Evolutionary conservation across 345 rosid genomes (phyloP).

Genomic region (Rubroshorea leprosula): DNA sequence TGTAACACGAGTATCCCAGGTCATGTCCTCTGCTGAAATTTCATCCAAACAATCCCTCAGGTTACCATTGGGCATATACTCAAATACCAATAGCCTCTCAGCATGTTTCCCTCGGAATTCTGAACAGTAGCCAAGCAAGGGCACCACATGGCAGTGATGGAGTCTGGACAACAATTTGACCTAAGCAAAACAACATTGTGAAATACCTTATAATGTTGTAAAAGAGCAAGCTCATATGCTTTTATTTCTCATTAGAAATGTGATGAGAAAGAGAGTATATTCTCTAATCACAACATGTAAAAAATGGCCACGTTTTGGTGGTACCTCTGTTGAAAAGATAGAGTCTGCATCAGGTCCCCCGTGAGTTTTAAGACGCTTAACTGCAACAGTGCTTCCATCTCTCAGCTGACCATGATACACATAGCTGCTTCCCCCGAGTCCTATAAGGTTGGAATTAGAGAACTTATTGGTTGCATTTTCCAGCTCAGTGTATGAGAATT

Average conservation of each 20-base stretch:
- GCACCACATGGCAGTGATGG: slow-evolving; percentile 93
- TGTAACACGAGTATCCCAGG: slow-evolving; percentile 77
- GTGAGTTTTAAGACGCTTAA: slow-evolving; percentile 66
- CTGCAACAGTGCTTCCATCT: slow-evolving; percentile 76
- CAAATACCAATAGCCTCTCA: slow-evolving; percentile 83
- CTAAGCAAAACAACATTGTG: slow-evolving; percentile 34
- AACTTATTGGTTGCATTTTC: slow-evolving; percentile 75
- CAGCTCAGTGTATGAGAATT: slow-evolving; percentile 64
- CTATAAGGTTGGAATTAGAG: slow-evolving; percentile 63
- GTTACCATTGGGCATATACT: slow-evolving; percentile 73
- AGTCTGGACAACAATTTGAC: slow-evolving; percentile 79
- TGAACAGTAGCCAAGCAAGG: slow-evolving; percentile 81
- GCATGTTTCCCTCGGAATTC: slow-evolving; percentile 72
- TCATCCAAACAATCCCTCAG: slow-evolving; percentile 84
- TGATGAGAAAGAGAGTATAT: too few relatives aligned
- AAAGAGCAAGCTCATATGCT: too few relatives aligned
- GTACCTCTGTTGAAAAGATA: slow-evolving; percentile 72
- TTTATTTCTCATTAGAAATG: too few relatives aligned
- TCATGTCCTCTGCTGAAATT: slow-evolving; percentile 49
- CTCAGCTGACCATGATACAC: slow-evolving; percentile 81
- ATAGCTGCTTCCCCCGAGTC: slow-evolving; percentile 85
- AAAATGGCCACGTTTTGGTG: background rate
- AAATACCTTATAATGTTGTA: slow-evolving; percentile 4
- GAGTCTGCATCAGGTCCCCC: slow-evolving; percentile 58
- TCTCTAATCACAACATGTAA: too few relatives aligned